Conservation (phyloP, 2,329 filamentous ascomycete genomes). For the Lasiodiplodia hormozganensis region DNA sequence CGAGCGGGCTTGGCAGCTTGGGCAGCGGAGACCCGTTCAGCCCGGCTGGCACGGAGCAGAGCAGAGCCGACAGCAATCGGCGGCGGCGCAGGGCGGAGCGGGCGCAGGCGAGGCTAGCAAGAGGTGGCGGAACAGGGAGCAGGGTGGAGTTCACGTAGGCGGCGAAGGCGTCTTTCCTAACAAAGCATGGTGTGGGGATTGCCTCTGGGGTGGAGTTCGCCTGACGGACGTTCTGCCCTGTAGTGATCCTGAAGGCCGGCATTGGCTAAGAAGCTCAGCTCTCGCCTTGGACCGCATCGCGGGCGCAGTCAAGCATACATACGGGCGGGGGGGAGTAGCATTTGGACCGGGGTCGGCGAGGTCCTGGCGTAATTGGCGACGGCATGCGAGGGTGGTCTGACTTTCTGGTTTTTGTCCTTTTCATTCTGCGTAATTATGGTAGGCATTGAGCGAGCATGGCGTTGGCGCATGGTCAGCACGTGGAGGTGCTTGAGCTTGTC, state of each 20-base stretch:
- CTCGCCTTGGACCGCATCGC: conserved; percentile 5
- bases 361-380: conserved; percentile 16
- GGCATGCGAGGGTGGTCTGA: conserved; percentile 15
- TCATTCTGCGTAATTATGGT: conserved; percentile 4
- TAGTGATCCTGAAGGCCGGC: background rate
- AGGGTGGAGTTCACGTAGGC: conserved; percentile 48
- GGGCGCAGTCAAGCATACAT: background rate
- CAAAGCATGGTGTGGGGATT: conserved; percentile 42
- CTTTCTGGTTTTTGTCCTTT: conserved; percentile 6
- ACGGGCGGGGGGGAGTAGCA: background rate
- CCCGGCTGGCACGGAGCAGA: conserved; percentile 46
- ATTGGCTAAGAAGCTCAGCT: background rate
- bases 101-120: conserved; percentile 43
- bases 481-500: conserved; percentile 19
- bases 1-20: conserved; percentile 37
- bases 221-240: conserved; percentile 34
- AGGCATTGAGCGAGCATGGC: conserved; percentile 19
- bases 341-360: background rate
- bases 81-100: conserved; percentile 48
- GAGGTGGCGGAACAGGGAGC: conserved; percentile 35
- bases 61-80: conserved; percentile 49
- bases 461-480: conserved; percentile 19
- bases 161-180: conserved; percentile 18
- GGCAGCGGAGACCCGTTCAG: conserved; percentile 40
- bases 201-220: conserved; percentile 49